A percentile compares a stretch with the other conserved stretches of the same genome.
phyloP scores from a whole-genome alignment of 2,329 filamentous ascomycete genomes.

The Aureobasidium sp. region DNA sequence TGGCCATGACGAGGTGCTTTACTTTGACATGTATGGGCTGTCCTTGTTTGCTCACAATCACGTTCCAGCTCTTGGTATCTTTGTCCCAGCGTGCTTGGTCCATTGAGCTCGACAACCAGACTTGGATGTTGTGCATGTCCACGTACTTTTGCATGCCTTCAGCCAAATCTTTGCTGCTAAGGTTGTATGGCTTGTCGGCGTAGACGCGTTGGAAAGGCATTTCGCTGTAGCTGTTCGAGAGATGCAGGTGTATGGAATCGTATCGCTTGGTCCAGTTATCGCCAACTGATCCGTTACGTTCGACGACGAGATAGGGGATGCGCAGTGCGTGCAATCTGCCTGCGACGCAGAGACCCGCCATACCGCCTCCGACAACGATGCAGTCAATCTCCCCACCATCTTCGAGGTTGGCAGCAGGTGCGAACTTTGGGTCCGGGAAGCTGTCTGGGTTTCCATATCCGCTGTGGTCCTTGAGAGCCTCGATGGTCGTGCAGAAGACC shows the following conservation, averaged over 20 bases:
- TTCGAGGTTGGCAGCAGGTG: conserved; percentile 9
- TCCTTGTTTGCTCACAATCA: conserved; percentile 10
- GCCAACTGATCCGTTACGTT: conserved; percentile 34
- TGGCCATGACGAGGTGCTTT: conserved; percentile 27
- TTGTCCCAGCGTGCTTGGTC: conserved; percentile 33
- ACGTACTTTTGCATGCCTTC: conserved; percentile 6
- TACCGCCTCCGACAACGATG: conserved; percentile 34
- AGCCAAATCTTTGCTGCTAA: conserved; percentile 19
- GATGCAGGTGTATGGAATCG: conserved; percentile 35
- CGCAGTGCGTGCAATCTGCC: conserved; percentile 37
- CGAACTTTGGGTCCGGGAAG: conserved; percentile 1
- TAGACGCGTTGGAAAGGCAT: conserved; percentile 25
- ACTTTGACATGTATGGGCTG: conserved; percentile 12
- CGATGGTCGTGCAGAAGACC: conserved; percentile 30
- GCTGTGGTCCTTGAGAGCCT: conserved; percentile 30
- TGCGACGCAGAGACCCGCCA: conserved; percentile 36
- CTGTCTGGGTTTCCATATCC: conserved; percentile 20
- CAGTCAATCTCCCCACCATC: conserved; percentile 21
- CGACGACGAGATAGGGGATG: conserved; percentile 36
- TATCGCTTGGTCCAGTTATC: conserved; percentile 41
- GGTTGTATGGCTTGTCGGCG: conserved; percentile 14
- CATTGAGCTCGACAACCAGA: conserved; percentile 31
- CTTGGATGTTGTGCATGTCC: conserved; percentile 29
- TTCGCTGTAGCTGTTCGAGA: conserved; percentile 32
- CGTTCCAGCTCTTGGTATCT: conserved; percentile 29